Conservation (phyloP, 2,329 filamentous ascomycete genomes). For the Rhytidhysteron rufulum region DNA sequence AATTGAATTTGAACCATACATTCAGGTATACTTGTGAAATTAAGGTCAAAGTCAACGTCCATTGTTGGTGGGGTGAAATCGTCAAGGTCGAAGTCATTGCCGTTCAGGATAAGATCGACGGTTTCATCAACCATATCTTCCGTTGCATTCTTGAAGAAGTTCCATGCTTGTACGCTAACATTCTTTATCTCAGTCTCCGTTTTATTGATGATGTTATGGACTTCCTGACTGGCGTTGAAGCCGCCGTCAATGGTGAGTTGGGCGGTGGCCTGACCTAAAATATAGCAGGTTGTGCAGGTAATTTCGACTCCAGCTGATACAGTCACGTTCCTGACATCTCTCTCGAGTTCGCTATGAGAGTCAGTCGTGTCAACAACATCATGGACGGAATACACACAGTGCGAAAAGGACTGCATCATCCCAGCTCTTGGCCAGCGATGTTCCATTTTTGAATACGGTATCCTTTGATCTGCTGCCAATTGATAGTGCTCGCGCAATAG, state of each 20-base stretch:
- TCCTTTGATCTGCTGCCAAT: slow-evolving; percentile 8
- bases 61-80: slow-evolving; percentile 20
- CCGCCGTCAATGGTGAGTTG: slow-evolving; percentile 40
- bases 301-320: slow-evolving; percentile 35
- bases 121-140: slow-evolving; percentile 10
- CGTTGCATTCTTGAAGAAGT: slow-evolving; percentile 10
- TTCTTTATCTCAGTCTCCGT: slow-evolving; percentile 15
- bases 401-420: slow-evolving; percentile 37
- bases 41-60: slow-evolving; percentile 30
- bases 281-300: slow-evolving; percentile 49
- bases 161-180: slow-evolving; percentile 10
- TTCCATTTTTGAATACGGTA: slow-evolving; percentile 13
- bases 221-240: slow-evolving; percentile 36
- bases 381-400: slow-evolving; percentile 16
- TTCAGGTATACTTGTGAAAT: slow-evolving; percentile 43
- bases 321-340: slow-evolving; percentile 10
- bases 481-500: slow-evolving; percentile 12
- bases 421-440: slow-evolving; percentile 39
- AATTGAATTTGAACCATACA: slow-evolving; percentile 46
- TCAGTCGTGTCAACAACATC: neutral
- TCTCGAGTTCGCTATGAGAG: neutral
- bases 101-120: slow-evolving; percentile 17
- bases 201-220: slow-evolving; percentile 10
- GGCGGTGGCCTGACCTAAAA: slow-evolving; percentile 46
- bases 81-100: too few species aligned